A percentile compares a stretch with the other conserved stretches of the same genome.
These are phyloP conservation scores for Hygrophoropsis aurantiaca DNA, from an alignment of 768 basidiomycete genomes.

Conservation along the genomic window DNA sequence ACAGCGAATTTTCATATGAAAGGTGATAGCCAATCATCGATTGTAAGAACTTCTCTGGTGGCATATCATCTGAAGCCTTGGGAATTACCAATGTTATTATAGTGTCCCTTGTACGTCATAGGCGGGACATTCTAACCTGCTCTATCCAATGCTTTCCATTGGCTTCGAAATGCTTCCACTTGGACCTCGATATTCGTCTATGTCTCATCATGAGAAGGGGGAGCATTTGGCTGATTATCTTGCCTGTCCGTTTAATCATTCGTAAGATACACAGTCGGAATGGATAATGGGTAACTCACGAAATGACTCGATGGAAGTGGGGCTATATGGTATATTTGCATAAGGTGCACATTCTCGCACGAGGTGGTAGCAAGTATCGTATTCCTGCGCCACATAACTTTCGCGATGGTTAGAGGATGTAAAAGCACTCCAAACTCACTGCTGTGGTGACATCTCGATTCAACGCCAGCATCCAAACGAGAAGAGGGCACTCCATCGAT, in stretches of 20 bases:
- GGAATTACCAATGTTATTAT: slow-evolving; percentile 1
- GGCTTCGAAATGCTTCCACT: slow-evolving; percentile 67
- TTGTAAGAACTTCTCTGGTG: slow-evolving; percentile 61
- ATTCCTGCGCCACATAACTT: slow-evolving; percentile 52
- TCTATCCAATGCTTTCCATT: slow-evolving; percentile 84
- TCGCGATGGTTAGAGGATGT: slow-evolving; percentile 7
- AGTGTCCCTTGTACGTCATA: slow-evolving; percentile 7
- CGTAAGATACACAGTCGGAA: neutral
- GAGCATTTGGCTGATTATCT: slow-evolving; percentile 70
- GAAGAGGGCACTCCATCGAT: slow-evolving; percentile 59
- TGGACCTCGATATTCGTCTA: slow-evolving; percentile 70
- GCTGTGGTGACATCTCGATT: slow-evolving; percentile 71
- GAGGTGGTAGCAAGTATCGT: slow-evolving; percentile 62
- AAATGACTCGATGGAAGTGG: slow-evolving; percentile 60
- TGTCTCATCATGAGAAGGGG: slow-evolving; percentile 87
- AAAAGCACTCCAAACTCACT: slow-evolving; percentile 35
- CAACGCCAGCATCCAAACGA: slow-evolving; percentile 80
- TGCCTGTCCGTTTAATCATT: slow-evolving; percentile 41
- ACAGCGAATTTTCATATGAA: slow-evolving; percentile 62
- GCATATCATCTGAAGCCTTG: slow-evolving; percentile 58
- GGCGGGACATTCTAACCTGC: slow-evolving; percentile 46
- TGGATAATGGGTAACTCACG: slow-evolving; percentile 45
- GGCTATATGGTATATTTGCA: slow-evolving; percentile 52
- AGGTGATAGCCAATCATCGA: slow-evolving; percentile 84
- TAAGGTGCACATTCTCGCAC: slow-evolving; percentile 62